These are phyloP conservation scores for Toxoplasma gondii DNA, from an alignment of 169 alveolate species.

Conservation along the genomic window DNA sequence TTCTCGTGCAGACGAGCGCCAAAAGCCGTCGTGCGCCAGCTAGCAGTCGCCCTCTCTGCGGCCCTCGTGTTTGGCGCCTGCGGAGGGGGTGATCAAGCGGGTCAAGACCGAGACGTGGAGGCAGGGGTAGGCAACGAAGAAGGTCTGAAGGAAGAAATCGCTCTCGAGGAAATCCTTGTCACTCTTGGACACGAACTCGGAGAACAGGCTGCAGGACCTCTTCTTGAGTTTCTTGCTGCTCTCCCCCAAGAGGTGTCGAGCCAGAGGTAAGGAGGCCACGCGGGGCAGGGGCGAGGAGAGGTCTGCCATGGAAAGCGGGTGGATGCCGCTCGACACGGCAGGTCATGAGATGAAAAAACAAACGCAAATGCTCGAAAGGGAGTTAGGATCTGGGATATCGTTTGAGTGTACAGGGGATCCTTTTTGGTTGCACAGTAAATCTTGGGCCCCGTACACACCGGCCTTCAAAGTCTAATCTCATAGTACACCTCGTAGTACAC, in stretches of 20 bases:
- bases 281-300: background rate
- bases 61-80: slow-evolving; percentile 56
- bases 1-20: slow-evolving; percentile 56
- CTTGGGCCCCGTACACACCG: too few relatives aligned
- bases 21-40: slow-evolving; percentile 52
- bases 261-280: background rate
- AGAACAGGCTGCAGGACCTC: background rate
- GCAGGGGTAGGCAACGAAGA: background rate
- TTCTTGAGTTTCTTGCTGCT: background rate
- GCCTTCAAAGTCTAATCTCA: too few relatives aligned
- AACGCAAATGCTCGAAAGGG: too few relatives aligned
- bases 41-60: slow-evolving; percentile 49
- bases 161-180: slow-evolving; percentile 23
- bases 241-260: slow-evolving; percentile 28
- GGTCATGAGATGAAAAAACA: background rate
- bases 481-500: too few relatives aligned
- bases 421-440: too few relatives aligned
- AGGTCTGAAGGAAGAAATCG: background rate
- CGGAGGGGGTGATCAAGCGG: background rate
- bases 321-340: background rate
- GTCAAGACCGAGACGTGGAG: background rate
- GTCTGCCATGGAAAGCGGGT: background rate
- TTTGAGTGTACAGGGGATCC: too few relatives aligned
- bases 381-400: too few relatives aligned
- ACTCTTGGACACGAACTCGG: background rate